Base-by-base conservation (phyloP, 1,284 basidiomycete species). In the Boletus sp. region DNA sequence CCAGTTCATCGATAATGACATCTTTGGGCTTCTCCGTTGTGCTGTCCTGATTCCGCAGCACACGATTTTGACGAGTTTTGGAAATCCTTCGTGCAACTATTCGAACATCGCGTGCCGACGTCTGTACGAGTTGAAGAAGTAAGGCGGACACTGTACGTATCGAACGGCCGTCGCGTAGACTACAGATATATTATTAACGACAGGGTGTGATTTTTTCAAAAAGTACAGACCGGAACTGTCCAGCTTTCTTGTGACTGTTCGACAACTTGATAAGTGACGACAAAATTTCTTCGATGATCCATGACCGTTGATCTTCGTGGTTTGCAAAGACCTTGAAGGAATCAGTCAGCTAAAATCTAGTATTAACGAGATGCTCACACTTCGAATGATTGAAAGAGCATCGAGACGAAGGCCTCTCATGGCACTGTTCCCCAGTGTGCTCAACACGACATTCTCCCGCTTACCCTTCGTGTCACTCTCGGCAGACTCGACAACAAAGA, bases 271-370 rank as follows among this genome's bases (percentile, higher is more conserved):
- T 94, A 50, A 98, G 77, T 0, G 92, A 94, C 4, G 86, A 84
- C 20, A 99, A 73, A 35, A 98, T 94, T 73, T 98, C 96, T 71
- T 98, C 95, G 22, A 99, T 89, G 62, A 98, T 96, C 94, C 95
- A 98, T 1, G 88, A 85, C 1, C 96, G 80, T 73, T 99, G 96
- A 41, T 89, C 86, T 59, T 92, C 86, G 64, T 97, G 88, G 61
- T 88, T 89, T 8, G 93, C 92, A 68, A 98, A 98, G 33, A 96
- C 88, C 88, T 94, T 67, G 27, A 53, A 50, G 44, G 46, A 20
- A 46, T 65, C 15, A 57, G 53, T 36, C 20, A 41, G 52, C 43
- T 20, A n/a, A 47, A 51, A 18, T 29, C 20, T 12, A 16, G 41
- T 53, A 18, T 42, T 29, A 29, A 64, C 39, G 16, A 39, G n/a